phyloP scores from a whole-genome alignment of 1,284 basidiomycete genomes.

The Puccinia triticina region DNA sequence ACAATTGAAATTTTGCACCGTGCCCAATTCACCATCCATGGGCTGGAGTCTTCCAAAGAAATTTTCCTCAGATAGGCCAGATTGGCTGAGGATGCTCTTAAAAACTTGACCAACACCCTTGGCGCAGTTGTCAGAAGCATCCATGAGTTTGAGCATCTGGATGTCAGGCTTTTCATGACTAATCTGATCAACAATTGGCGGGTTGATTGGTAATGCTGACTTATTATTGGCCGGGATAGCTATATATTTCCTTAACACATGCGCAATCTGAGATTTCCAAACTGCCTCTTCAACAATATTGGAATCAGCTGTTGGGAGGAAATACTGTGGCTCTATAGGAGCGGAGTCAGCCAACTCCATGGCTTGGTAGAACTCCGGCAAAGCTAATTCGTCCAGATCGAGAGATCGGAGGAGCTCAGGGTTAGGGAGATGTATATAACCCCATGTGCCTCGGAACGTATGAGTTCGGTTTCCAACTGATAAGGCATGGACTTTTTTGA shows the following conservation, averaged over 20 bases:
- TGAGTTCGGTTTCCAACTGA: background rate
- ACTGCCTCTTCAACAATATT: constrained; percentile 2
- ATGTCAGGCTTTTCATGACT: background rate
- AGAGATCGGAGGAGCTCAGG: background rate
- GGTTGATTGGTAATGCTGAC: background rate
- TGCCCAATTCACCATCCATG: constrained; percentile 5
- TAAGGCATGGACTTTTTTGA: too few relatives aligned
- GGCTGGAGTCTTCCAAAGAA: background rate
- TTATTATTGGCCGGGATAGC: background rate
- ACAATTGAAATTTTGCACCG: too few relatives aligned
- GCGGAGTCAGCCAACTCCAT: too few relatives aligned
- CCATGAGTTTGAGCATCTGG: background rate
- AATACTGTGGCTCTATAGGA: constrained; percentile 6
- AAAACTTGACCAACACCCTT: background rate
- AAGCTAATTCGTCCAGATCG: background rate
- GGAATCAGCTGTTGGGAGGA: constrained; percentile 5
- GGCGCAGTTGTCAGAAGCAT: too few relatives aligned
- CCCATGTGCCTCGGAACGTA: constrained; percentile 2
- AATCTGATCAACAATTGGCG: background rate
- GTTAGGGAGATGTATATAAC: constrained; percentile 4
- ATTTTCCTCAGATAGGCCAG: background rate
- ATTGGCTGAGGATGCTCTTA: background rate
- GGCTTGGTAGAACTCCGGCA: background rate
- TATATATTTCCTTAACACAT: too few relatives aligned
- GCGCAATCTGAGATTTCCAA: constrained; percentile 20